Percentiles rank a stretch among this genome's conserved stretches.
Evolutionary conservation across 345 rosid genomes (phyloP).

Genomic region (Acer negundo): DNA sequence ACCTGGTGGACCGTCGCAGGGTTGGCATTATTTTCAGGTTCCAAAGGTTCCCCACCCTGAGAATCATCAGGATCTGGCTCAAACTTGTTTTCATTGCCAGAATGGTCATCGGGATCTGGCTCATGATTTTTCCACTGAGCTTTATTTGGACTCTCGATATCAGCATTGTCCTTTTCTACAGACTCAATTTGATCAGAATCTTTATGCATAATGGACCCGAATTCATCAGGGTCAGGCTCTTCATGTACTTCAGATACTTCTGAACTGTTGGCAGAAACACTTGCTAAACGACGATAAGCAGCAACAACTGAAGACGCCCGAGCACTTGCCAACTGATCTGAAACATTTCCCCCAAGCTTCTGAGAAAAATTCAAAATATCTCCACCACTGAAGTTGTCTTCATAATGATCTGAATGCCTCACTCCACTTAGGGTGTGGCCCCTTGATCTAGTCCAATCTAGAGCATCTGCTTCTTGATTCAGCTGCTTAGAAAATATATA

Average conservation of each 20-base stretch:
- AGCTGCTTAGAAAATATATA: conserved; percentile 45
- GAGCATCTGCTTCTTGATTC: conserved; percentile 75
- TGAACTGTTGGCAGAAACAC: conserved; percentile 25
- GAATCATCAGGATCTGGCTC: conserved; percentile 56
- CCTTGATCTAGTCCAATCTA: conserved; percentile 92
- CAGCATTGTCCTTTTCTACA: conserved; percentile 13
- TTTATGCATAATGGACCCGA: conserved; percentile 22
- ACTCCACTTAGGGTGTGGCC: conserved; percentile 64
- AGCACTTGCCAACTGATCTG: conserved; percentile 54
- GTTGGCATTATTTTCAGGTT: conserved; percentile 15
- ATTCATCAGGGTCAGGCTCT: conserved; percentile 71
- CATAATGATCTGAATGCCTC: conserved; percentile 30
- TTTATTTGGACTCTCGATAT: conserved; percentile 8
- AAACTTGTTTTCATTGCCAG: conserved; percentile 28
- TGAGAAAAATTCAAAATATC: conserved; percentile 35
- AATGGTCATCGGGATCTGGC: conserved; percentile 31
- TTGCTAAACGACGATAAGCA: conserved; percentile 67
- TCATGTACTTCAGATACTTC: conserved; percentile 38
- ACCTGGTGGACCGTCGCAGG: conserved; percentile 23
- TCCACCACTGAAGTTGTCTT: conserved; percentile 40
- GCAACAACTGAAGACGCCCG: conserved; percentile 85
- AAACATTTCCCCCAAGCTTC: conserved; percentile 75
- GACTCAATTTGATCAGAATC: conserved; percentile 17
- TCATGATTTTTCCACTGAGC: conserved; percentile 23
- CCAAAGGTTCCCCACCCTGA: conserved; percentile 2